Percentiles rank a stretch among this genome's conserved stretches.
Evolutionary conservation across 2,329 filamentous ascomycete species (phyloP).

Genomic region (Ustilaginoidea virens): DNA sequence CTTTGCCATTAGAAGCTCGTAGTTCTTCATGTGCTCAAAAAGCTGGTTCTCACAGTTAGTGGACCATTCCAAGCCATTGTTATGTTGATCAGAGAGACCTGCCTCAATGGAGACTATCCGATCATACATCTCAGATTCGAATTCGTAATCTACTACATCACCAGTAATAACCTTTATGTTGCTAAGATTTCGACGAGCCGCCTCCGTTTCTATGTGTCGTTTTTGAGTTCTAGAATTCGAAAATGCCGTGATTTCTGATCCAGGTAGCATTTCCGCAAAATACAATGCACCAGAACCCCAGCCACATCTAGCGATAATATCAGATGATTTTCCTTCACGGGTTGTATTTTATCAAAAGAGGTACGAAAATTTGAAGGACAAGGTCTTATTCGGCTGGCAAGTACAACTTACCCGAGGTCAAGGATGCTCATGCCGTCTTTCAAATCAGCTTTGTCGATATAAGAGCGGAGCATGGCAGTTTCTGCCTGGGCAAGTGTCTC

Average conservation of each 20-base stretch:
- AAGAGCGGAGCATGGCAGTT: constrained; percentile 47
- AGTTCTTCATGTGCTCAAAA: constrained; percentile 68
- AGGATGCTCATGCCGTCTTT: constrained; percentile 44
- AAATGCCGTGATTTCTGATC: constrained; percentile 47
- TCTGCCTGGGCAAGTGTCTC: constrained; percentile 53
- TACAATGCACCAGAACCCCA: constrained; percentile 53
- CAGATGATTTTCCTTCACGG: no score
- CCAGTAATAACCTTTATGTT: constrained; percentile 52
- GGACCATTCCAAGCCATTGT: no score
- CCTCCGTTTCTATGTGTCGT: constrained; percentile 46
- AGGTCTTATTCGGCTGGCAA: no score
- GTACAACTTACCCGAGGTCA: constrained; percentile 41
- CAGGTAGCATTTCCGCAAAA: constrained; percentile 49
- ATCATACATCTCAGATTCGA: constrained; percentile 41
- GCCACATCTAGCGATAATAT: constrained; percentile 35
- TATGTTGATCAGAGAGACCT: no score
- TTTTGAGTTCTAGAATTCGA: constrained; percentile 58
- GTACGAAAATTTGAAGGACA: no score
- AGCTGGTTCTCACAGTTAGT: no score
- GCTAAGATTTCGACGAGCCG: constrained; percentile 35
- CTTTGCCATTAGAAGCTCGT: constrained; percentile 51
- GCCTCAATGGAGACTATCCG: constrained; percentile 50
- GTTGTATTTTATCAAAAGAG: no score
- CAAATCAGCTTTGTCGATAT: constrained; percentile 44
- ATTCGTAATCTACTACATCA: constrained; percentile 51